A percentile compares a stretch with the other conserved stretches of the same genome.
Evolutionary conservation across 164 flowering plant genomes (phyloP).

Genomic region (Aristolochia californica): DNA sequence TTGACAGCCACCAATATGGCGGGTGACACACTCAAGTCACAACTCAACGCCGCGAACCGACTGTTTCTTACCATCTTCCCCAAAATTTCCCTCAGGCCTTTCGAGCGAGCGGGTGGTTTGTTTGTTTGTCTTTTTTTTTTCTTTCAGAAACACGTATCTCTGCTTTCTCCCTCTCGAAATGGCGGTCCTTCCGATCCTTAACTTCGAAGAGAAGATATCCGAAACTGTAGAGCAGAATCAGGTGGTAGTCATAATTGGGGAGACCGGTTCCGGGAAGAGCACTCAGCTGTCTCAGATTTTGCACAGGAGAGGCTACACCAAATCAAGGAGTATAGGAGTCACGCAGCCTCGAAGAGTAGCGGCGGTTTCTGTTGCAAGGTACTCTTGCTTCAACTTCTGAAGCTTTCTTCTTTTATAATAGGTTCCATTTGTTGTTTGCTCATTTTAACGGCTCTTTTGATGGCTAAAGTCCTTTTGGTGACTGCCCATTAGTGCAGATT

Average conservation of each 20-base stretch:
- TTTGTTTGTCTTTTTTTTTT: no score
- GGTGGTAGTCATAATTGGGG: conserved; percentile 82
- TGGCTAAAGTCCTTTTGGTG: no score
- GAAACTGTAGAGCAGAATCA: conserved; percentile 62
- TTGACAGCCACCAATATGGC: no score
- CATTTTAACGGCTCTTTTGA: no score
- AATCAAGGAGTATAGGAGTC: conserved; percentile 42
- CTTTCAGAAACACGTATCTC: no score
- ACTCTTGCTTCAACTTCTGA: not conserved
- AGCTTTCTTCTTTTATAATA: not conserved
- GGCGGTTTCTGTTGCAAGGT: conserved; percentile 90
- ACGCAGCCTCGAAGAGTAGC: conserved; percentile 99
- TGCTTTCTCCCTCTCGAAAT: no score
- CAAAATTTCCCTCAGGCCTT: no score
- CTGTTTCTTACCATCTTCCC: no score
- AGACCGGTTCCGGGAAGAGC: conserved; percentile 97
- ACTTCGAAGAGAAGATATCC: conserved; percentile 72
- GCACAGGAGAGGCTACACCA: conserved; percentile 60
- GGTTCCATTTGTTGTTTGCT: not conserved
- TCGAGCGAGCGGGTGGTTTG: no score
- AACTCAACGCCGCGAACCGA: no score
- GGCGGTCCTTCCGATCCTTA: conserved; percentile 69
- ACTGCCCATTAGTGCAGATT: no score
- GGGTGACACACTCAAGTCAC: no score
- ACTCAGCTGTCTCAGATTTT: conserved; percentile 97